phyloP scores from a whole-genome alignment of 768 basidiomycete species.

The Chlorophyllum brunneum region DNA sequence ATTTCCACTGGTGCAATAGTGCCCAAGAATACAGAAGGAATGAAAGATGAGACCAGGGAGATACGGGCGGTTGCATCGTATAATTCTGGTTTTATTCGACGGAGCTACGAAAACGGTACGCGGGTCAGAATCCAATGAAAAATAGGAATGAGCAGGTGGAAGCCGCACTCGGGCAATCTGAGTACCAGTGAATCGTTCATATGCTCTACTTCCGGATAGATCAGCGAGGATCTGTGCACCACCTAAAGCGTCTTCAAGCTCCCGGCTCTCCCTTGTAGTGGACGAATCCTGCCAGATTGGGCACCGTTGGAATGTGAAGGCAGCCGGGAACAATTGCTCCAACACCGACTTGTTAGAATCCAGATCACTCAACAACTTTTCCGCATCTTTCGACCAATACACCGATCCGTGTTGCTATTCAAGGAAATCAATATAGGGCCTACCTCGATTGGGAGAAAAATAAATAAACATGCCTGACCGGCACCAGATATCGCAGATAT shows the following conservation, averaged over 20 bases:
- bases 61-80: conserved; percentile 64
- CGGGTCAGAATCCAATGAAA: not conserved
- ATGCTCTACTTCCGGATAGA: conserved; percentile 77
- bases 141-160: not conserved
- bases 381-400: conserved; percentile 67
- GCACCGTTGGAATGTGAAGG: conserved; percentile 63
- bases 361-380: conserved; percentile 47
- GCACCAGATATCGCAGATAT: conserved; percentile 73
- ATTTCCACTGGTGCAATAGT: conserved; percentile 76
- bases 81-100: conserved; percentile 44
- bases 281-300: conserved; percentile 95
- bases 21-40: conserved; percentile 80
- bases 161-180: conserved; percentile 70
- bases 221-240: conserved; percentile 70
- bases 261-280: conserved; percentile 68
- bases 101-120: conserved; percentile 39
- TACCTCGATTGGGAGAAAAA: not conserved
- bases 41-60: conserved; percentile 79
- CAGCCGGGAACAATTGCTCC: conserved; percentile 56
- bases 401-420: conserved; percentile 82
- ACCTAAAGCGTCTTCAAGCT: conserved; percentile 63
- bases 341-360: conserved; percentile 46
- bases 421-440: conserved; percentile 1
- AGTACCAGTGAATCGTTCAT: conserved; percentile 84
- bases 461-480: conserved; percentile 63